Percentiles rank a stretch among this genome's conserved stretches.
Evolutionary conservation across 495 filamentous ascomycete species (phyloP).

Genomic region (Penicillium nucicola): DNA sequence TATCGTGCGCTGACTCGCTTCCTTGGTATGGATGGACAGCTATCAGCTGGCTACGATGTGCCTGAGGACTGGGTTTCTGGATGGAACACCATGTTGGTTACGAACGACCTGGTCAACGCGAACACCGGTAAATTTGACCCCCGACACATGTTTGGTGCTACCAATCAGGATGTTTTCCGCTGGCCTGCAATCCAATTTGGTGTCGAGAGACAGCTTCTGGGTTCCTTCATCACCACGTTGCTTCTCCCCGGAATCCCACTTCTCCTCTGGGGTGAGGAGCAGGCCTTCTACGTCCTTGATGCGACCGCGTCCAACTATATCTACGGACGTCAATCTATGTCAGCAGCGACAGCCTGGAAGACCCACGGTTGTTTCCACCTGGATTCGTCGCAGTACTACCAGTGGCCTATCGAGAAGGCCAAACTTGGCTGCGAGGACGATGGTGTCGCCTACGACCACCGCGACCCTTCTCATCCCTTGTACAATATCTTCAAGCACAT

Average conservation of each 20-base stretch:
- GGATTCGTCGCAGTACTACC: constrained; percentile 52
- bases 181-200: constrained; percentile 67
- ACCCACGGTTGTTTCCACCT: constrained; percentile 65
- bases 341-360: constrained; percentile 62
- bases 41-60: constrained; percentile 56
- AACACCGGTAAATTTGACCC: constrained; percentile 67
- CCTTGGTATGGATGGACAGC: constrained; percentile 60
- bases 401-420: constrained; percentile 55
- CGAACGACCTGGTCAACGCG: constrained; percentile 63
- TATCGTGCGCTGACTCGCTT: constrained; percentile 66
- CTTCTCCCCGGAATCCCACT: constrained; percentile 65
- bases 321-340: constrained; percentile 66
- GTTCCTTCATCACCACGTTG: constrained; percentile 59
- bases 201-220: constrained; percentile 58
- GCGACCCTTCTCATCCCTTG: constrained; percentile 64
- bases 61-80: constrained; percentile 54
- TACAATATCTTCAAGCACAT: constrained; percentile 66
- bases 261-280: constrained; percentile 70
- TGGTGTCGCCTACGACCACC: constrained; percentile 58
- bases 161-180: constrained; percentile 73
- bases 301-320: constrained; percentile 68
- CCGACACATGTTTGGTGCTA: constrained; percentile 65
- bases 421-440: constrained; percentile 56
- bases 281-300: constrained; percentile 65
- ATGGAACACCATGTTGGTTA: constrained; percentile 57